phyloP scores from a whole-genome alignment of 2,329 filamentous ascomycete species.

The Cadophora malorum region DNA sequence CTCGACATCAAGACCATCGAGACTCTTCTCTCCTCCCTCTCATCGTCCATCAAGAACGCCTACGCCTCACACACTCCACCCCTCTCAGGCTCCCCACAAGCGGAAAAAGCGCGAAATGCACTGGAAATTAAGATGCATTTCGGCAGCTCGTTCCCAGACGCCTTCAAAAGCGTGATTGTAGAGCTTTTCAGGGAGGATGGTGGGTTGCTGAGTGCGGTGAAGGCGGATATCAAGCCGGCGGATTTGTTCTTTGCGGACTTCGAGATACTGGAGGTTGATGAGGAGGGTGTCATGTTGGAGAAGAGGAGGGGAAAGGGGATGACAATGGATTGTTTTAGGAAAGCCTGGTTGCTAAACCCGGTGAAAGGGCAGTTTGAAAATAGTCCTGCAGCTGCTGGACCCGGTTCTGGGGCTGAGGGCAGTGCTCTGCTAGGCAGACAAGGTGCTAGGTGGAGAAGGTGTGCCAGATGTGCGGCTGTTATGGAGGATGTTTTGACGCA shows the following conservation, averaged over 20 bases:
- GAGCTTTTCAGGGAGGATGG: conserved; percentile 39
- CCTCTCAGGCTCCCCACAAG: conserved; percentile 29
- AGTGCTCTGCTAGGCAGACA: conserved; percentile 17
- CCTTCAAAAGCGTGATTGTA: conserved; percentile 44
- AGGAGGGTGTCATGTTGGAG: conserved; percentile 36
- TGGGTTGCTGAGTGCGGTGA: conserved; percentile 38
- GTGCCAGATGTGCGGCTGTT: conserved; percentile 45
- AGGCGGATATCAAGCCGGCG: conserved; percentile 45
- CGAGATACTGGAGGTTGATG: conserved; percentile 42
- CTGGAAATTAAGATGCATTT: conserved; percentile 45
- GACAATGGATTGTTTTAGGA: conserved; percentile 45
- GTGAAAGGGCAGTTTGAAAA: conserved; percentile 5
- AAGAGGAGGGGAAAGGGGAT: conserved; percentile 31
- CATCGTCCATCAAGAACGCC: conserved; percentile 38
- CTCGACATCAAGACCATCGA: conserved; percentile 44
- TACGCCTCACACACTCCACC: conserved; percentile 37
- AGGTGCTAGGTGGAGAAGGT: conserved; percentile 43
- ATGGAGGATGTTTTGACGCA: conserved; percentile 45
- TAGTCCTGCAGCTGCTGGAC: neutral
- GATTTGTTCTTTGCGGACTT: conserved; percentile 46
- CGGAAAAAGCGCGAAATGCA: conserved; percentile 39
- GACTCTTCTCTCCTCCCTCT: conserved; percentile 41
- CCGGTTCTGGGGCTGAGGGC: conserved; percentile 15
- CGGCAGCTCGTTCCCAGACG: conserved; percentile 42
- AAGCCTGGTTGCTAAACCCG: conserved; percentile 41